A percentile compares a stretch with the other conserved stretches of the same genome.
Evolutionary conservation across 306 rosid species (phyloP).

Genomic region (Glycine latifolia): DNA sequence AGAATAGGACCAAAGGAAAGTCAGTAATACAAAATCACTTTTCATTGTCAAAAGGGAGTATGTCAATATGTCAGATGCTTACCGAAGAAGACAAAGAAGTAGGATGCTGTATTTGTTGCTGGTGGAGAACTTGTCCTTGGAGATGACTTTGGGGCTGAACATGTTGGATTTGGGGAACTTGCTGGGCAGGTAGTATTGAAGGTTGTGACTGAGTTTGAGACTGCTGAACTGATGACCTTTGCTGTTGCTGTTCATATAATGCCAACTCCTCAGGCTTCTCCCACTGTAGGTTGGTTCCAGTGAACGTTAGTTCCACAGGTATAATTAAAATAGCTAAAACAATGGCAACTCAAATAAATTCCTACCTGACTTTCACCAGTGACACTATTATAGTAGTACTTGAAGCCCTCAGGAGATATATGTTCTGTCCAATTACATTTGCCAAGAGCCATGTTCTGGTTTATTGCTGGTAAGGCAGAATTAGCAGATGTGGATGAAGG

Average conservation of each 20-base stretch:
- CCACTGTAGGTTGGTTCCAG: conserved; percentile 69
- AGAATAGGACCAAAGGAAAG: conserved; percentile 47
- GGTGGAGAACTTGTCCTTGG: conserved; percentile 65
- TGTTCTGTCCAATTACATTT: conserved; percentile 95
- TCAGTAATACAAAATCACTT: conserved; percentile 45
- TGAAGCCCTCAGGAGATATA: conserved; percentile 91
- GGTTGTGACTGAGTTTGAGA: conserved; percentile 64
- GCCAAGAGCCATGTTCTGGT: conserved; percentile 56
- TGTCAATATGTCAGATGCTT: conserved; percentile 32
- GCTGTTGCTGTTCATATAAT: conserved; percentile 68
- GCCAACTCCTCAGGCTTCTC: conserved; percentile 90
- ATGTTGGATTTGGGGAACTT: conserved; percentile 66
- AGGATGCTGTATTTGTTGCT: conserved; percentile 69
- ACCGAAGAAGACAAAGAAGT: conserved; percentile 60
- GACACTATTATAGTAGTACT: conserved; percentile 80
- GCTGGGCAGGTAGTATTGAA: conserved; percentile 62
- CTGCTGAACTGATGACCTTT: conserved; percentile 63
- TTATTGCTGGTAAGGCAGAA: conserved; percentile 52
- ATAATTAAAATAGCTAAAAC: conserved; percentile 20
- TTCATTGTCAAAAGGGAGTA: conserved; percentile 21
- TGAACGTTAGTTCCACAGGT: conserved; percentile 42
- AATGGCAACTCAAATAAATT: conserved; percentile 42
- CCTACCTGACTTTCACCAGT: conserved; percentile 94
- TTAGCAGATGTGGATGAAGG: conserved; percentile 66
- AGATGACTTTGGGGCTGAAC: conserved; percentile 64